Percentiles rank a stretch among this genome's conserved stretches.
Conservation (phyloP, 169 alveolate species). For the Theileria parva region DNA sequence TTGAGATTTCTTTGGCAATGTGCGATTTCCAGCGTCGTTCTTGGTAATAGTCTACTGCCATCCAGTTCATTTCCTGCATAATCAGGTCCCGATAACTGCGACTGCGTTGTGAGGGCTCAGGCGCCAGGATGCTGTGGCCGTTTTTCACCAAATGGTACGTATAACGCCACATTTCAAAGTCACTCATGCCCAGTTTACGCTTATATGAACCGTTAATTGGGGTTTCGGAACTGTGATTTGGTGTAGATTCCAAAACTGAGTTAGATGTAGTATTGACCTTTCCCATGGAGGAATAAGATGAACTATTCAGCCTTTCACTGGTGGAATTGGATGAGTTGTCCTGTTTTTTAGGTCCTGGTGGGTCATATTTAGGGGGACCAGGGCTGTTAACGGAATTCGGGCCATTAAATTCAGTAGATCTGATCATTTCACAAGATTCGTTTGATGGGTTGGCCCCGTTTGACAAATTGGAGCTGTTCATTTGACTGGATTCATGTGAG, state of each 20-base stretch:
- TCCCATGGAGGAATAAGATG: not conserved
- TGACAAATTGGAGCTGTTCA: not conserved
- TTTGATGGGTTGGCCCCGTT: not conserved
- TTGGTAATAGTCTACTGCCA: constrained; percentile 69
- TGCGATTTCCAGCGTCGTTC: constrained; percentile 65
- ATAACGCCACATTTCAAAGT: constrained; percentile 33
- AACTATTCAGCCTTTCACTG: not conserved
- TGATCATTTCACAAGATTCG: not conserved
- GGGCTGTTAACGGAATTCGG: not conserved
- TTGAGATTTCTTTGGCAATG: constrained; percentile 39
- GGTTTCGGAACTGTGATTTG: not conserved
- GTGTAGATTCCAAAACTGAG: not conserved
- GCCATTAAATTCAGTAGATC: not conserved
- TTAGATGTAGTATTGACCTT: not conserved
- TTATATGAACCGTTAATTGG: constrained; percentile 1
- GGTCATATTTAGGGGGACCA: not conserved
- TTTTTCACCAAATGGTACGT: constrained; percentile 24
- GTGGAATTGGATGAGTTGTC: not conserved
- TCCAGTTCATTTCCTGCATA: constrained; percentile 72
- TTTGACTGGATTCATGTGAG: not conserved
- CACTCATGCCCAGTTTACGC: constrained; percentile 10
- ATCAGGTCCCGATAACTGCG: constrained; percentile 66
- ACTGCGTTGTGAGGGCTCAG: constrained; percentile 65
- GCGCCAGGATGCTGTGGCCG: constrained; percentile 46
- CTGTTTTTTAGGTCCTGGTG: not conserved